Percentiles rank a stretch among this genome's conserved stretches.
phyloP scores from a whole-genome alignment of 257 asterid species.

The Solanum virginianum region DNA sequence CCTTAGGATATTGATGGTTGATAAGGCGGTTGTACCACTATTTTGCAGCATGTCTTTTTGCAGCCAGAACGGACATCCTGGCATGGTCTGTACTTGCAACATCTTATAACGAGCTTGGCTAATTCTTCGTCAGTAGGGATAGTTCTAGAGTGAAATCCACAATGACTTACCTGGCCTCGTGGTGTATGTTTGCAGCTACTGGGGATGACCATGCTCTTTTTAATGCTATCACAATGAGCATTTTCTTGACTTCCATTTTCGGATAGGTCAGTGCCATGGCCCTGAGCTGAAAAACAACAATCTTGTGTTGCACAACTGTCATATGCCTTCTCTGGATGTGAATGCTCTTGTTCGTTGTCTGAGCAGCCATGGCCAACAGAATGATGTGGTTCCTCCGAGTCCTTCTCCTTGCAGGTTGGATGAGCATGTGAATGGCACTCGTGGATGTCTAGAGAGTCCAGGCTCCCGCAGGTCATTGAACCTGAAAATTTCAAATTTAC shows the following conservation, averaged over 20 bases:
- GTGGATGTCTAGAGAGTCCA: background rate
- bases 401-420: background rate
- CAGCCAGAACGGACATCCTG: background rate
- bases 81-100: constrained; percentile 12
- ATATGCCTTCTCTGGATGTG: background rate
- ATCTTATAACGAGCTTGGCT: background rate
- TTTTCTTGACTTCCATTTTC: background rate
- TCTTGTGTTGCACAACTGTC: background rate
- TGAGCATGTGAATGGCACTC: background rate
- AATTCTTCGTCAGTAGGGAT: background rate
- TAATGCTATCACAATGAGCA: background rate
- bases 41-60: background rate
- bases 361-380: background rate
- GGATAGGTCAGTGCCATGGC: background rate
- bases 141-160: background rate
- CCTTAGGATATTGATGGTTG: background rate
- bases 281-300: background rate
- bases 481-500: background rate
- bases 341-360: background rate
- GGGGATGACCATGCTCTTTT: background rate
- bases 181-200: background rate
- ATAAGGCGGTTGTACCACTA: background rate
- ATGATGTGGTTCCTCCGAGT: background rate
- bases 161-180: background rate
- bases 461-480: background rate